Percentiles rank a stretch among this genome's conserved stretches.
Conservation (phyloP, 768 basidiomycete genomes). For the Pisolithus sp. region DNA sequence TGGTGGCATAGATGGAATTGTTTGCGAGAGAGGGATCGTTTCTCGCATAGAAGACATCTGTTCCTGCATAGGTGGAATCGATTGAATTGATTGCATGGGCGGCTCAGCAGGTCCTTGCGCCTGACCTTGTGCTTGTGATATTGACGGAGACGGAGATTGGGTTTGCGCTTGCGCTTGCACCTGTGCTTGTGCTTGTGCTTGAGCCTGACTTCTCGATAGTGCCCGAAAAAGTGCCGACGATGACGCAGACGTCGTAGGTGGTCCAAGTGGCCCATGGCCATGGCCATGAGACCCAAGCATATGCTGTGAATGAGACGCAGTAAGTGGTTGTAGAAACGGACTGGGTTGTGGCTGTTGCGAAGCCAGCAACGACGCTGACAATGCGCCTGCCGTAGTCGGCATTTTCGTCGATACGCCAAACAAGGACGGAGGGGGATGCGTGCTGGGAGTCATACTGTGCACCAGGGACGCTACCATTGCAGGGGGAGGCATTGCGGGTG, state of each 20-base stretch:
- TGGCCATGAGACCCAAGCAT: too few species aligned
- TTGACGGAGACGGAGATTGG: neutral
- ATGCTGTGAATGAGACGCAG: conserved; percentile 8
- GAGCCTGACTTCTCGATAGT: conserved; percentile 11
- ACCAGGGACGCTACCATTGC: conserved; percentile 6
- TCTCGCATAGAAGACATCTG: neutral
- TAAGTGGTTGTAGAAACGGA: conserved; percentile 22
- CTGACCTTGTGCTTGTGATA: neutral
- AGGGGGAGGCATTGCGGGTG: conserved; percentile 15
- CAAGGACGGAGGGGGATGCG: conserved; percentile 25
- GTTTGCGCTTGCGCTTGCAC: neutral
- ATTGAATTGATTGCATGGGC: conserved; percentile 1
- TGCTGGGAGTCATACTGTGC: conserved; percentile 28
- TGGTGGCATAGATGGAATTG: neutral
- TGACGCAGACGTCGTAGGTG: conserved; percentile 10
- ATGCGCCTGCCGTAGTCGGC: conserved; percentile 9
- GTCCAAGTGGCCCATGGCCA: conserved; percentile 3
- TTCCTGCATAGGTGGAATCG: neutral
- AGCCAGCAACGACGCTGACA: conserved; percentile 13
- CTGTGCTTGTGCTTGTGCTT: neutral
- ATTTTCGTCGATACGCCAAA: conserved; percentile 7
- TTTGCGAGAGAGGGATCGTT: too few species aligned
- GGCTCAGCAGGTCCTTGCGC: neutral
- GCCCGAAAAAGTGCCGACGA: conserved; percentile 21
- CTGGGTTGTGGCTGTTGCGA: conserved; percentile 22